Evolutionary conservation across 148 eudicot genomes (phyloP).

Genomic region (Vaccinium corymbosum): DNA sequence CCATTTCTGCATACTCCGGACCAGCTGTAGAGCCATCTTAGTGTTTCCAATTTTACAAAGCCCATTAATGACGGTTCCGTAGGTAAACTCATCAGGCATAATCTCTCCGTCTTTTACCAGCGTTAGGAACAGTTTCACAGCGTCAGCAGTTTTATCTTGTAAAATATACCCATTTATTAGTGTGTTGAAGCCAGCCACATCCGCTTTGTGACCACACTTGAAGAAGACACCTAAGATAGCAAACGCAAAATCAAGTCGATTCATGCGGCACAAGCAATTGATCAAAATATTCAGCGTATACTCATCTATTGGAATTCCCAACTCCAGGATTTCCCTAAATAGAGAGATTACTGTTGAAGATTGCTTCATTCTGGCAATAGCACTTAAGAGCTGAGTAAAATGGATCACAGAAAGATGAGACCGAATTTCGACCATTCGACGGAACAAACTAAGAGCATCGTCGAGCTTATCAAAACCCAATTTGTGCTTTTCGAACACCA

Average conservation of each 20-base stretch:
- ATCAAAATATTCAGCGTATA: neutral
- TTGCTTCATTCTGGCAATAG: neutral
- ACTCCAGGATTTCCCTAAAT: neutral
- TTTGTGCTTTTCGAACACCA: too few species aligned
- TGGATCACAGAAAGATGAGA: too few species aligned
- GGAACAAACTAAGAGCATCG: too few species aligned
- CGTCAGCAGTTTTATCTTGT: conserved; percentile 9
- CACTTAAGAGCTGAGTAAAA: neutral
- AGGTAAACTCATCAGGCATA: neutral
- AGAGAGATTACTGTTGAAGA: neutral
- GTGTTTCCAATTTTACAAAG: conserved; percentile 21
- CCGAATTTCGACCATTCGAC: too few species aligned
- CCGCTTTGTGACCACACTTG: conserved; percentile 16
- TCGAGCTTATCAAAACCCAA: too few species aligned
- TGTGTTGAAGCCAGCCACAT: conserved; percentile 10
- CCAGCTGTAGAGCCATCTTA: neutral
- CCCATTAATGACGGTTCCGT: conserved; percentile 14
- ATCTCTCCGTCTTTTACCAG: neutral
- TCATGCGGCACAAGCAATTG: conserved; percentile 13
- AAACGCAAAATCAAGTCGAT: conserved; percentile 13
- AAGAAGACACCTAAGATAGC: conserved; percentile 8
- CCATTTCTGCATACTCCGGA: neutral
- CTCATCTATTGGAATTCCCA: neutral
- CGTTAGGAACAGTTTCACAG: neutral
- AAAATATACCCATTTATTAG: neutral